A percentile compares a stretch with the other conserved stretches of the same genome.
These are phyloP conservation scores for Chaetomium olivaceum DNA, from an alignment of 2,329 filamentous ascomycete genomes.

Conservation along the genomic window DNA sequence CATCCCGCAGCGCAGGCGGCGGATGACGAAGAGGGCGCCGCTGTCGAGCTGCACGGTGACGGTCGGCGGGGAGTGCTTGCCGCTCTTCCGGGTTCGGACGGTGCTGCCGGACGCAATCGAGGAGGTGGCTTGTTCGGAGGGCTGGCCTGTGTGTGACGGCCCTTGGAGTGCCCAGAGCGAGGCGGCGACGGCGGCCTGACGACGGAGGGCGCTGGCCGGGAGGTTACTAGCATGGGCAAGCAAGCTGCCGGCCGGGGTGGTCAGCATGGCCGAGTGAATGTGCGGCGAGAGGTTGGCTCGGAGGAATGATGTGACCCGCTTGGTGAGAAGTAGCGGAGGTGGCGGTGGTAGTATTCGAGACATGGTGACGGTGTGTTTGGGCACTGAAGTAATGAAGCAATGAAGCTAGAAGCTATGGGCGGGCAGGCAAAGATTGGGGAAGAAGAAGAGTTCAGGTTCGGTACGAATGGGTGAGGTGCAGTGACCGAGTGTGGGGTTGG, in stretches of 20 bases:
- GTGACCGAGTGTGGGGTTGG: neutral
- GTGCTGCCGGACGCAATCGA: slow-evolving; percentile 12
- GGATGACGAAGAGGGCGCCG: slow-evolving; percentile 60
- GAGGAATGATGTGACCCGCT: slow-evolving; percentile 64
- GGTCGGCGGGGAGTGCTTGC: slow-evolving; percentile 31
- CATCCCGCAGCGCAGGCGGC: slow-evolving; percentile 58
- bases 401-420: neutral
- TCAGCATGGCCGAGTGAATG: slow-evolving; percentile 61
- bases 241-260: slow-evolving; percentile 62
- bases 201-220: slow-evolving; percentile 58
- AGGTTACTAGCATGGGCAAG: slow-evolving; percentile 61
- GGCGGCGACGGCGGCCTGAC: slow-evolving; percentile 64
- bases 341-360: slow-evolving; percentile 41
- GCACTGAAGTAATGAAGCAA: neutral
- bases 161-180: slow-evolving; percentile 62
- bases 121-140: slow-evolving; percentile 8
- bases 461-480: neutral
- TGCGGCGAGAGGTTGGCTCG: slow-evolving; percentile 57
- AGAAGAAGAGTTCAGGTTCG: neutral
- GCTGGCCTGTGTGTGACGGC: slow-evolving; percentile 34
- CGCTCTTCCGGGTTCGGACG: slow-evolving; percentile 16
- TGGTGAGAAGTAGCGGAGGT: slow-evolving; percentile 64
- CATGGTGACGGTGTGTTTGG: slow-evolving; percentile 17
- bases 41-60: slow-evolving; percentile 60
- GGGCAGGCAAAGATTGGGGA: neutral